Percentiles rank a stretch among this genome's conserved stretches.
Conservation (phyloP, 2,329 filamentous ascomycete genomes). For the Colletotrichum australisinense region DNA sequence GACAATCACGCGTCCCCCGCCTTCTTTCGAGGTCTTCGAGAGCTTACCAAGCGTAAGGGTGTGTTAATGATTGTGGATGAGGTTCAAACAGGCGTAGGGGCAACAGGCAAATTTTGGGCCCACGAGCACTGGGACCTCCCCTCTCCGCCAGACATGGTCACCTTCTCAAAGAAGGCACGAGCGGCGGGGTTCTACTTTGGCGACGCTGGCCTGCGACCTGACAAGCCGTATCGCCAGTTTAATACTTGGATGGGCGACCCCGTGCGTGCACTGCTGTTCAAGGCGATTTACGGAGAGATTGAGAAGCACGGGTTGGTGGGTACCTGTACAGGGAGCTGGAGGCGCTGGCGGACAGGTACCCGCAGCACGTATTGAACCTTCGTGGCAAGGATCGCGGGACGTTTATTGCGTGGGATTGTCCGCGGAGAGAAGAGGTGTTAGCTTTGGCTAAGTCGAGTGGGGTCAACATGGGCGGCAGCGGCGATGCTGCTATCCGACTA, state of each 20-base stretch:
- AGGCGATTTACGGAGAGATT: conserved; percentile 86
- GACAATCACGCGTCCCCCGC: conserved; percentile 91
- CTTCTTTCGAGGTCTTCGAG: conserved; percentile 88
- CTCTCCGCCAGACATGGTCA: conserved; percentile 90
- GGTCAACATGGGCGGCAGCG: not conserved
- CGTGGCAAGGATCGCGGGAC: conserved; percentile 90
- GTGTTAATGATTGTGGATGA: conserved; percentile 93
- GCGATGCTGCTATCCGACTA: not conserved
- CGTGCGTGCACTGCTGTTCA: conserved; percentile 85
- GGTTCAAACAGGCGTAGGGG: conserved; percentile 92
- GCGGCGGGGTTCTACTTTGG: conserved; percentile 93
- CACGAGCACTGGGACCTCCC: conserved; percentile 92
- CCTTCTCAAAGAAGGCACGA: conserved; percentile 95
- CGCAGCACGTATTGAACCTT: conserved; percentile 82
- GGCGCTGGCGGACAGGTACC: conserved; percentile 75
- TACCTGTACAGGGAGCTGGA: conserved; percentile 82
- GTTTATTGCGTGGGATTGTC: conserved; percentile 92
- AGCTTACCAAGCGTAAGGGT: conserved; percentile 79
- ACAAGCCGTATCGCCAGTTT: conserved; percentile 96
- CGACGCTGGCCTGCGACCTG: conserved; percentile 82
- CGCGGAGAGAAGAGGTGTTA: conserved; percentile 82
- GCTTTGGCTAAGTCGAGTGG: not conserved
- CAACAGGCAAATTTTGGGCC: conserved; percentile 95
- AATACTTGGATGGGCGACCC: conserved; percentile 99
- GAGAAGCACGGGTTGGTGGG: conserved; percentile 79